Base-by-base conservation (phyloP, 805 yeast species). In the Hanseniaspora mollemarum region DNA sequence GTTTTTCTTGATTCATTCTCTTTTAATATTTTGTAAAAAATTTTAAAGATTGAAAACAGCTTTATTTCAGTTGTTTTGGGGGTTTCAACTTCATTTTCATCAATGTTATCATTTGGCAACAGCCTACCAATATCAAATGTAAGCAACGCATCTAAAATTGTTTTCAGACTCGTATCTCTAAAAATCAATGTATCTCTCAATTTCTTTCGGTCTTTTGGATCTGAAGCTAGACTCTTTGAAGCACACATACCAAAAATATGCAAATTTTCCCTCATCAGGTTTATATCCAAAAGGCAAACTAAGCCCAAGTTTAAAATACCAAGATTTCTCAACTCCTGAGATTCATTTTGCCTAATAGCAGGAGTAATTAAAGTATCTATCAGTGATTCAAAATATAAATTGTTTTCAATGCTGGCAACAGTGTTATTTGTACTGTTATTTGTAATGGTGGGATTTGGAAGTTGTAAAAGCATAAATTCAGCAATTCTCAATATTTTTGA, bases 271-370 rank as follows among this genome's bases (percentile, higher is more conserved):
- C 74, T 68, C 0, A 95, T 92, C 38, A 81, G 66, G 16, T 73
- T 72, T 33, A 71, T 66, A 60, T 87, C 94, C 32, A 87, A 63
- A 8, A 88, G 66, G 54, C 94, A 78, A 56, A 87, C 83, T 24
- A 90, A 70, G 0, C 95, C 95, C 24, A 90, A 71, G 55, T 94
- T 83, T 51, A 72, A 73, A 24, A 84, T 69, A 2, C 94, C 95
- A 5, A 81, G 67, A 42, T 74, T 78, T 53, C 83, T 71, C 25
- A 80, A 76, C 18, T 69, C 71, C 4, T 72, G 64, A 4, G 10
- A 12, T 28, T 74, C 77, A 15, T 71, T 72, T 52, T 79, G 74
- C 45, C 80, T 76, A 12, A 87, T 77, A 0, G 95, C 85, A 2
- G 94, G 94, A 3, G 77, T 75, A 13, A 92, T 80, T 58, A 87